Conservation (phyloP, 2,329 filamentous ascomycete genomes). For the Monosporascus sp. region DNA sequence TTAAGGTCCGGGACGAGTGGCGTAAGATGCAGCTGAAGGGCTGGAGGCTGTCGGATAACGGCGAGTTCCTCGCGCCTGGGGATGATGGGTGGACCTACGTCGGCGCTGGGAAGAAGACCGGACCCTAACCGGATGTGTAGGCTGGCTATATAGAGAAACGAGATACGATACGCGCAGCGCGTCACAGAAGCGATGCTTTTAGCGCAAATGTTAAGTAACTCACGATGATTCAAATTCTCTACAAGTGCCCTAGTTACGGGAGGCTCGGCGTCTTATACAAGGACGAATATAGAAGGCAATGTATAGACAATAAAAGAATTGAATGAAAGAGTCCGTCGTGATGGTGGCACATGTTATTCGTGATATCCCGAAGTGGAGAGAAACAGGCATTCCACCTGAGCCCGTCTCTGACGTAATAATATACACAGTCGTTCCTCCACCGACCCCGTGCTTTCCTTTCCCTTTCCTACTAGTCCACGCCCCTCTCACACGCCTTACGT, state of each 20-base stretch:
- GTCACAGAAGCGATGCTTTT: too few relatives aligned
- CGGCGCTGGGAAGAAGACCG: constrained; percentile 14
- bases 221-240: too few relatives aligned
- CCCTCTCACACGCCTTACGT: constrained; percentile 21
- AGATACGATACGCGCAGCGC: too few relatives aligned
- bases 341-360: not conserved
- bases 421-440: not conserved
- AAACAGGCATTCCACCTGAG: not conserved
- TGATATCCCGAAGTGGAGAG: not conserved
- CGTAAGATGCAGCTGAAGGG: constrained; percentile 58
- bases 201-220: too few relatives aligned
- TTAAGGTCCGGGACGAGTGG: constrained; percentile 68
- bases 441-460: not conserved
- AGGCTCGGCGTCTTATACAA: too few relatives aligned
- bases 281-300: not conserved
- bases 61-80: constrained; percentile 36
- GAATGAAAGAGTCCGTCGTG: not conserved
- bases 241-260: too few relatives aligned
- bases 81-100: constrained; percentile 17
- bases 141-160: too few relatives aligned
- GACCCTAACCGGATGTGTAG: not conserved
- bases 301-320: too few relatives aligned
- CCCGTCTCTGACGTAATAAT: not conserved
- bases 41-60: constrained; percentile 54
- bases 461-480: not conserved